These are phyloP conservation scores for Rugosomyces carneus DNA, from an alignment of 1,284 basidiomycete species.

Conservation along the genomic window DNA sequence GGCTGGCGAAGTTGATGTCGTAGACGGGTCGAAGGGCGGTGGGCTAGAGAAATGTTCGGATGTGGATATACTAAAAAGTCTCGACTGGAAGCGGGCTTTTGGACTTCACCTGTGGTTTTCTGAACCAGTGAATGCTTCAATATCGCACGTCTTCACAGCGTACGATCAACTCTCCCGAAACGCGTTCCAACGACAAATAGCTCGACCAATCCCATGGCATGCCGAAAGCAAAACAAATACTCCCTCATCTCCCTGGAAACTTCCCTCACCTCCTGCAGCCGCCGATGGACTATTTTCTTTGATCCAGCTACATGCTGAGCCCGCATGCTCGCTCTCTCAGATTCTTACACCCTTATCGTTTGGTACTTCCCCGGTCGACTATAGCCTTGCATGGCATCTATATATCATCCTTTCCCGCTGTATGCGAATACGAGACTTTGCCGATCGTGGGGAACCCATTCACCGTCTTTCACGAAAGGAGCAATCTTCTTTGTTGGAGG, in stretches of 20 bases:
- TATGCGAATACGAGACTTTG: slow-evolving; percentile 79
- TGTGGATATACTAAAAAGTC: slow-evolving; percentile 66
- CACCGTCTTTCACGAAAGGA: slow-evolving; percentile 23
- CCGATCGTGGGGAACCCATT: slow-evolving; percentile 61
- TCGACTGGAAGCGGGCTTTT: slow-evolving; percentile 96
- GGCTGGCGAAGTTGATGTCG: slow-evolving; percentile 68
- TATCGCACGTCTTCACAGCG: slow-evolving; percentile 62
- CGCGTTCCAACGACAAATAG: slow-evolving; percentile 33
- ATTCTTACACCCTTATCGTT: slow-evolving; percentile 68
- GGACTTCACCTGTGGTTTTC: slow-evolving; percentile 92
- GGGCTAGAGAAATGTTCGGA: slow-evolving; percentile 56
- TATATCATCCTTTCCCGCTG: slow-evolving; percentile 85
- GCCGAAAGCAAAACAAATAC: slow-evolving; percentile 33
- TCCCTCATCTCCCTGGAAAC: slow-evolving; percentile 29
- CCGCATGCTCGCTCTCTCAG: slow-evolving; percentile 56
- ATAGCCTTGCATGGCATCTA: slow-evolving; percentile 88
- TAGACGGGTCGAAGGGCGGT: slow-evolving; percentile 54
- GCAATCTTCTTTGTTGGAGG: slow-evolving; percentile 24
- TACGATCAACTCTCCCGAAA: slow-evolving; percentile 55
- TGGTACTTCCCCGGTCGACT: slow-evolving; percentile 72
- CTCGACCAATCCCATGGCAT: slow-evolving; percentile 71
- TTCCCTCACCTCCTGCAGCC: slow-evolving; percentile 29
- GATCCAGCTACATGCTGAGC: slow-evolving; percentile 73
- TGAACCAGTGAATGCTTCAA: slow-evolving; percentile 64
- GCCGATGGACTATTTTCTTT: slow-evolving; percentile 81